Evolutionary conservation across 208 protist genomes (phyloP).

Genomic region (Trichomonas gallinae): DNA sequence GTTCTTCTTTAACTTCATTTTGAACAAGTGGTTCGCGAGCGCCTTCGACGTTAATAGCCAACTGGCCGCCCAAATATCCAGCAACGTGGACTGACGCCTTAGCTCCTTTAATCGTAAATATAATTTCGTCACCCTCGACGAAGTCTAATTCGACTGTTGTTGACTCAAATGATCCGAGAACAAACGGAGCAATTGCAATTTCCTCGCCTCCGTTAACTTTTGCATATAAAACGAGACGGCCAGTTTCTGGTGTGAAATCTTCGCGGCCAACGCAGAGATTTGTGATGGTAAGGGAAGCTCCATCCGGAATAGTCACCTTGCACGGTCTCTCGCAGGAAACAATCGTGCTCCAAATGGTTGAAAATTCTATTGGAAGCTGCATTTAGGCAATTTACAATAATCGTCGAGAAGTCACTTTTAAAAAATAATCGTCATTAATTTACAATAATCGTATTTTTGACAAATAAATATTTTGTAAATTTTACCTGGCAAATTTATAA

Average conservation of each 20-base stretch:
- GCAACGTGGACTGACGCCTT: background rate
- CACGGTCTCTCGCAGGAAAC: background rate
- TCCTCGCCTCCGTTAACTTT: background rate
- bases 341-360: background rate
- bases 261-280: background rate
- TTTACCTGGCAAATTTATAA: too few species aligned
- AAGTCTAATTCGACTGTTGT: background rate
- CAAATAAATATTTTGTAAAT: too few species aligned
- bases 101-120: background rate
- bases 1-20: background rate
- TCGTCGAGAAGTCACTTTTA: background rate
- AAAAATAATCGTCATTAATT: too few species aligned
- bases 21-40: background rate
- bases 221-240: background rate
- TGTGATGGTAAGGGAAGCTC: background rate
- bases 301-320: background rate
- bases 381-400: background rate
- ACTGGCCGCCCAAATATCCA: background rate
- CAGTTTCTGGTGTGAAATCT: background rate
- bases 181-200: background rate
- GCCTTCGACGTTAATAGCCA: background rate
- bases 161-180: background rate
- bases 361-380: background rate
- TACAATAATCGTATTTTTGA: too few species aligned
- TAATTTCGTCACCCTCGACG: background rate